Conservation (phyloP, 2,329 filamentous ascomycete genomes). For the Talaromyces sp. region DNA sequence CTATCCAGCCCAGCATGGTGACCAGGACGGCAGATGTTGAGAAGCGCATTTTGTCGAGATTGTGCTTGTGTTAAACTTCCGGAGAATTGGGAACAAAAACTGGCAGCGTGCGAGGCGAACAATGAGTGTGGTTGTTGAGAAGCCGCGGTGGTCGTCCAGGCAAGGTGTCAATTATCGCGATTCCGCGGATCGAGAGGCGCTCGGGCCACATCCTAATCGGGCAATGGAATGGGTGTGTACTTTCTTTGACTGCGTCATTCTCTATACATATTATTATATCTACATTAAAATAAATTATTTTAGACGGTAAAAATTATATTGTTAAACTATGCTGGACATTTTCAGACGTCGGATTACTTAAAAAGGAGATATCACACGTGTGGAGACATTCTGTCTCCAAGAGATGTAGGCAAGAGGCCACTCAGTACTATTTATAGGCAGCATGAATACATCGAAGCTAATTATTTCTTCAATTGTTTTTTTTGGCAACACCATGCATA, state of each 20-base stretch:
- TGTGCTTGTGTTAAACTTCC: not conserved
- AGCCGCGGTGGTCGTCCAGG: not conserved
- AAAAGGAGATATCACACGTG: not conserved
- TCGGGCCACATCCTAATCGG: slow-evolving; percentile 10
- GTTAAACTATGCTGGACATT: not conserved
- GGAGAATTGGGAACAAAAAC: slow-evolving; percentile 1
- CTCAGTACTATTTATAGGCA: not conserved
- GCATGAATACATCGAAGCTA: not conserved
- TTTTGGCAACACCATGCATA: too few species aligned
- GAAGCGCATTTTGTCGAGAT: slow-evolving; percentile 35
- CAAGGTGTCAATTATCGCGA: slow-evolving; percentile 12
- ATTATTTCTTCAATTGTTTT: too few species aligned
- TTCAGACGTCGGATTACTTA: not conserved
- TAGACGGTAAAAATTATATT: not conserved
- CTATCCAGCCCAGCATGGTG: slow-evolving; percentile 53
- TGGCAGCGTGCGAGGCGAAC: slow-evolving; percentile 1
- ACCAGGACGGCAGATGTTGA: slow-evolving; percentile 38
- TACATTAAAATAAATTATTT: not conserved
- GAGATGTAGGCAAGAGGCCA: not conserved
- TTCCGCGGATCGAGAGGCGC: slow-evolving; percentile 4
- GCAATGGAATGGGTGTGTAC: not conserved
- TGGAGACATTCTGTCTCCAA: not conserved
- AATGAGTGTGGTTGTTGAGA: not conserved
- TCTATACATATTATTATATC: not conserved
- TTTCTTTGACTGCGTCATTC: not conserved